Evolutionary conservation across 2,329 filamentous ascomycete genomes (phyloP).

Genomic region (Fusarium cicatricum): DNA sequence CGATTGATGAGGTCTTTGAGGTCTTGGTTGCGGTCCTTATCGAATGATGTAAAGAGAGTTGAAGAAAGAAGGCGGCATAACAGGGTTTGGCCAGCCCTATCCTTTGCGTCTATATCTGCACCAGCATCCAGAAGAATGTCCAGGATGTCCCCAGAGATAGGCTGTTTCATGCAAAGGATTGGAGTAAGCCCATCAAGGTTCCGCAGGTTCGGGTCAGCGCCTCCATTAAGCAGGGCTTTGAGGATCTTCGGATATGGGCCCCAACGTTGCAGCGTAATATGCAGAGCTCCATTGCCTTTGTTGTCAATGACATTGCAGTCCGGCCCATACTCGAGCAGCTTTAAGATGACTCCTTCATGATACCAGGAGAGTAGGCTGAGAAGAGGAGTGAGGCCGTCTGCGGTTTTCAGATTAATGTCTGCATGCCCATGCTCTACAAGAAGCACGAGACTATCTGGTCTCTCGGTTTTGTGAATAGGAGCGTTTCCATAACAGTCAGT

Average conservation of each 20-base stretch:
- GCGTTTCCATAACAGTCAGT: conserved; percentile 8
- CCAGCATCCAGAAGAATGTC: conserved; percentile 20
- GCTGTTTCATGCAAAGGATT: conserved; percentile 8
- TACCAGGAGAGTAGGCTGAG: conserved; percentile 1
- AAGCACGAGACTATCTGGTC: conserved; percentile 17
- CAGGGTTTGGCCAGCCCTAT: conserved; percentile 23
- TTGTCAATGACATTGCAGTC: conserved; percentile 26
- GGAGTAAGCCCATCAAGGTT: conserved; percentile 30
- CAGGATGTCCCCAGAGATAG: background rate
- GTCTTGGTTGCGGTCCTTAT: background rate
- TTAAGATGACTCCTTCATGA: background rate
- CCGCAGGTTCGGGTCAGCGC: conserved; percentile 34
- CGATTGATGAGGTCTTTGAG: conserved; percentile 19
- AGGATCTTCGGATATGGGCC: background rate
- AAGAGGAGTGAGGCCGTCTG: conserved; percentile 35
- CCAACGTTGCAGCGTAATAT: conserved; percentile 6
- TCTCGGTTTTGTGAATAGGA: conserved; percentile 24
- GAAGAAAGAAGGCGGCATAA: conserved; percentile 16
- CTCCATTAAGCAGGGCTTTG: conserved; percentile 20
- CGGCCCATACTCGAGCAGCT: conserved; percentile 31
- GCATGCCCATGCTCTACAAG: conserved; percentile 40
- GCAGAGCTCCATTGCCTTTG: conserved; percentile 29
- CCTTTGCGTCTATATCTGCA: conserved; percentile 30
- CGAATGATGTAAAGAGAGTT: no score
- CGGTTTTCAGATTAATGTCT: conserved; percentile 28